phyloP scores from a whole-genome alignment of 2,329 filamentous ascomycete species.

The Colletotrichum viniferum region DNA sequence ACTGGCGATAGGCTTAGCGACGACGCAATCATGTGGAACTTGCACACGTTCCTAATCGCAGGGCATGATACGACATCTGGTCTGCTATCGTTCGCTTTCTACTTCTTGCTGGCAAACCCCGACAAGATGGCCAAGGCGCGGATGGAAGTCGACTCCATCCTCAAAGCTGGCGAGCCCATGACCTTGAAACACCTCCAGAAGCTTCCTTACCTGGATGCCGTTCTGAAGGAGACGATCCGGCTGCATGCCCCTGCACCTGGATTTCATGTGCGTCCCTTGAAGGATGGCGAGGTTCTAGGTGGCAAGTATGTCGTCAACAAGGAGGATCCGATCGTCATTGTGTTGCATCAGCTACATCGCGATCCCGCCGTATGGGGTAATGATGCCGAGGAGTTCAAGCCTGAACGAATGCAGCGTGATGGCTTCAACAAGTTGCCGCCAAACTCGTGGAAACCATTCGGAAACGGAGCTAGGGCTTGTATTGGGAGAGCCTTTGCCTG shows the following conservation, averaged over 20 bases:
- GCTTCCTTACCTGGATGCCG: slow-evolving; percentile 68
- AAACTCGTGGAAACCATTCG: slow-evolving; percentile 69
- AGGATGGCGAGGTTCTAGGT: slow-evolving; percentile 57
- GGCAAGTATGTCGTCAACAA: slow-evolving; percentile 66
- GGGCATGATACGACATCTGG: slow-evolving; percentile 76
- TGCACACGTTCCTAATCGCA: slow-evolving; percentile 75
- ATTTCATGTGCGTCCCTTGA: slow-evolving; percentile 54
- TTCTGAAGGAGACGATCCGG: slow-evolving; percentile 70
- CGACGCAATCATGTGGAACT: slow-evolving; percentile 68
- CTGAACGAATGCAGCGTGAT: slow-evolving; percentile 75
- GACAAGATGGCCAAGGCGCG: slow-evolving; percentile 63
- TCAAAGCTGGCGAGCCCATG: slow-evolving; percentile 61
- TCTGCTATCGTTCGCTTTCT: slow-evolving; percentile 67
- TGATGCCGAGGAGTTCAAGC: slow-evolving; percentile 68
- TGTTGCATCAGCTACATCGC: slow-evolving; percentile 58
- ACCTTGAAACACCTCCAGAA: slow-evolving; percentile 65
- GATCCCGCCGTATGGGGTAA: slow-evolving; percentile 70
- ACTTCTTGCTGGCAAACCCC: slow-evolving; percentile 65
- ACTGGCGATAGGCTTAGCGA: slow-evolving; percentile 70
- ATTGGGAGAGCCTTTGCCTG: slow-evolving; percentile 77
- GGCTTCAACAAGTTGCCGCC: slow-evolving; percentile 64
- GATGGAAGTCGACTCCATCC: slow-evolving; percentile 68
- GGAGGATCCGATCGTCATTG: slow-evolving; percentile 51
- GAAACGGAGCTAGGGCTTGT: slow-evolving; percentile 72
- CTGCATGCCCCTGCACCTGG: slow-evolving; percentile 64